These are phyloP conservation scores for Cladophialophora carrionii DNA, from an alignment of 2,329 filamentous ascomycete species.

Conservation along the genomic window DNA sequence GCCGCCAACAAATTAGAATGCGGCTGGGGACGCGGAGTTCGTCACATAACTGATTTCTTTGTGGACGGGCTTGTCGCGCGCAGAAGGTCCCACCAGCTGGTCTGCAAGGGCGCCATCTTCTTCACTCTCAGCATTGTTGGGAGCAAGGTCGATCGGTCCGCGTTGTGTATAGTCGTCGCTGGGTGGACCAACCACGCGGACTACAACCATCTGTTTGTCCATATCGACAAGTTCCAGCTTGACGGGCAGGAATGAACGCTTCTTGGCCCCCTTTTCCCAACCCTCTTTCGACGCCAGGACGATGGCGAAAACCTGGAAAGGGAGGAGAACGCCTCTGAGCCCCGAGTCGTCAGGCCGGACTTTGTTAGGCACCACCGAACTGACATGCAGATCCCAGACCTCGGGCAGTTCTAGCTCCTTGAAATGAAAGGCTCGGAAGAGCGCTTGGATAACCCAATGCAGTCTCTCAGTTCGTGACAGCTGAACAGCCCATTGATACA, in stretches of 20 bases:
- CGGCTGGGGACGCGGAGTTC: neutral
- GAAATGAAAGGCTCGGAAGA: slow-evolving; percentile 63
- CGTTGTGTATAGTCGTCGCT: slow-evolving; percentile 15
- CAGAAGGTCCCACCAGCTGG: neutral
- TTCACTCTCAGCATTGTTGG: neutral
- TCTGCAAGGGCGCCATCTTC: neutral
- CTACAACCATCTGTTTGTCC: slow-evolving; percentile 3
- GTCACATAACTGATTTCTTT: neutral
- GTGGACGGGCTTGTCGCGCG: neutral
- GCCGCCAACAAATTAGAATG: neutral
- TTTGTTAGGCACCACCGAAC: slow-evolving; percentile 2
- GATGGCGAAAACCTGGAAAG: slow-evolving; percentile 21
- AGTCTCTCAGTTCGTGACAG: slow-evolving; percentile 37
- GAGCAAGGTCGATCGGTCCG: slow-evolving; percentile 8
- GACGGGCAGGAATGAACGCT: slow-evolving; percentile 8
- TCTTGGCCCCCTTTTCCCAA: slow-evolving; percentile 12
- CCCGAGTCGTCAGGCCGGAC: slow-evolving; percentile 23
- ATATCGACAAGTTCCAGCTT: slow-evolving; percentile 21
- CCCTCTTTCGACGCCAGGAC: slow-evolving; percentile 16
- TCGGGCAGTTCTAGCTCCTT: slow-evolving; percentile 56
- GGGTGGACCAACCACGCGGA: slow-evolving; percentile 18
- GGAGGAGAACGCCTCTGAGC: slow-evolving; percentile 26
- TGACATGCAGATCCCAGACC: slow-evolving; percentile 38
- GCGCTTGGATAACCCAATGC: slow-evolving; percentile 57
- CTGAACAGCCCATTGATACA: slow-evolving; percentile 33